Conservation (phyloP, 305 asterid species). For the Fraxinus baroniana region DNA sequence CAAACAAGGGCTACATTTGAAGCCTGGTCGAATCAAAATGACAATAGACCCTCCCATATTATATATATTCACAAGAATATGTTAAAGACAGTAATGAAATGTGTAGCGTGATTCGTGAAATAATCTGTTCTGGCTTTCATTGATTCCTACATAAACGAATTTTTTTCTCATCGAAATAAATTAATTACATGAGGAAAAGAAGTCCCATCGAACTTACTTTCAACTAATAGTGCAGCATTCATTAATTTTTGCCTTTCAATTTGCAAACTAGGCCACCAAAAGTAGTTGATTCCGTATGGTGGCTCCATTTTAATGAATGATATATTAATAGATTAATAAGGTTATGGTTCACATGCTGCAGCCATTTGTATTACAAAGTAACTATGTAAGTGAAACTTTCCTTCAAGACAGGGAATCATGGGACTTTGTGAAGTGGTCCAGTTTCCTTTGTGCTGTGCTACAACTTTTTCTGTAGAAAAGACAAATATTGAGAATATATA, state of each 20-base stretch:
- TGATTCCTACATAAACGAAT: neutral
- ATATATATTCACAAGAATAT: neutral
- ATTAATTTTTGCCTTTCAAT: neutral
- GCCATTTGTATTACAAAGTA: neutral
- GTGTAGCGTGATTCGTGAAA: neutral
- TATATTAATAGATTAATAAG: neutral
- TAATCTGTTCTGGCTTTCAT: neutral
- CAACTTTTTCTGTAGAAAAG: neutral
- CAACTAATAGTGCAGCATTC: slow-evolving; percentile 1
- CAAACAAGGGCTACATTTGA: neutral
- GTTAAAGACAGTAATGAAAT: neutral
- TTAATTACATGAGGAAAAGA: neutral
- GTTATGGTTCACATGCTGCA: neutral
- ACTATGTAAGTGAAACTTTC: neutral
- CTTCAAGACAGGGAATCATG: neutral
- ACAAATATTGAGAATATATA: neutral
- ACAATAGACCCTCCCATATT: neutral
- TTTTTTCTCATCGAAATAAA: neutral
- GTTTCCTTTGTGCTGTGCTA: neutral
- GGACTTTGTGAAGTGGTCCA: neutral
- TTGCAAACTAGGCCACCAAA: neutral
- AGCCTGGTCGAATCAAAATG: neutral
- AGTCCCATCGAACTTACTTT: neutral
- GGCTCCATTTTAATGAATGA: neutral
- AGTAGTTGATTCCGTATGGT: neutral